phyloP scores from a whole-genome alignment of 2,329 filamentous ascomycete species.

The Paracoccidioides lutzii region DNA sequence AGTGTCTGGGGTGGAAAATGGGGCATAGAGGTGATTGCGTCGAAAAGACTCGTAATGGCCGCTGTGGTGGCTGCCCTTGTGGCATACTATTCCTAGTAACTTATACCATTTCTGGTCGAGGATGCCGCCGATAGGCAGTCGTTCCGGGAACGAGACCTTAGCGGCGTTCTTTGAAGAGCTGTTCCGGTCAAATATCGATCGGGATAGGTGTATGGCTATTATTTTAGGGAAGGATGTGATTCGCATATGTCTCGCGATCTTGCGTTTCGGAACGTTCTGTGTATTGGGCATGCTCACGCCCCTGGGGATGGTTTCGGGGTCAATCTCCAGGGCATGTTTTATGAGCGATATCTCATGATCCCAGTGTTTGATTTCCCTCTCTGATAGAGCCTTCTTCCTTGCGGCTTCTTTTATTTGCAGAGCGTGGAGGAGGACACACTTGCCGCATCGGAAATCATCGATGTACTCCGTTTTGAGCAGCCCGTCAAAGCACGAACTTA shows the following conservation, averaged over 20 bases:
- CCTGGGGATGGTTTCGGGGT: conserved; percentile 65
- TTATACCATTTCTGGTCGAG: conserved; percentile 68
- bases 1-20: conserved; percentile 68
- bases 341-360: conserved; percentile 52
- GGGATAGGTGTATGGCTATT: conserved; percentile 79
- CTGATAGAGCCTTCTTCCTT: conserved; percentile 41
- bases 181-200: conserved; percentile 75
- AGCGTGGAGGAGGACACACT: conserved; percentile 75
- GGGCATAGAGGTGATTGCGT: conserved; percentile 64
- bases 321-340: conserved; percentile 55
- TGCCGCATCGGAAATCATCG: conserved; percentile 92
- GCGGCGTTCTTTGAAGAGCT: conserved; percentile 86
- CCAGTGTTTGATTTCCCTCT: conserved; percentile 40
- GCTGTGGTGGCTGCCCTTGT: conserved; percentile 90
- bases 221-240: conserved; percentile 82
- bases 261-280: conserved; percentile 62
- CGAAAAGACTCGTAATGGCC: conserved; percentile 96
- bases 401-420: conserved; percentile 51
- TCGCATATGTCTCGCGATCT: conserved; percentile 75
- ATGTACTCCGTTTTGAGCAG: conserved; percentile 93
- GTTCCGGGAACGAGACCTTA: conserved; percentile 84
- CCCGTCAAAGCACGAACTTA: conserved; percentile 82
- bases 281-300: conserved; percentile 63
- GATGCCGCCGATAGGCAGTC: conserved; percentile 67
- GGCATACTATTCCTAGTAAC: conserved; percentile 75